A percentile compares a stretch with the other conserved stretches of the same genome.
These are phyloP conservation scores for Coemansia sp. DNA, from an alignment of 192 early-diverging fungal species.

Conservation along the genomic window DNA sequence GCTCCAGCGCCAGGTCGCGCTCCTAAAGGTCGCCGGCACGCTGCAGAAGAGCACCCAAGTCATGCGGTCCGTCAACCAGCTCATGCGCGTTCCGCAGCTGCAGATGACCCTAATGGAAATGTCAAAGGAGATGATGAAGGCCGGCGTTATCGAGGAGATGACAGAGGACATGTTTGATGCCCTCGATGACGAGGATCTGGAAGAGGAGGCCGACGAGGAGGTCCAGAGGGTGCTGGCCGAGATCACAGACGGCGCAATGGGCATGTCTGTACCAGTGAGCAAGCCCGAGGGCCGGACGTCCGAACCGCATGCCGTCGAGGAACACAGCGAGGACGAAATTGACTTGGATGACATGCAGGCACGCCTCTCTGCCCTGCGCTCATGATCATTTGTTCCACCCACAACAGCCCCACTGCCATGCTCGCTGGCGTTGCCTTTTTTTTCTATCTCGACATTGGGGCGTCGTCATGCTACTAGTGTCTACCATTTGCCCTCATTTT, in stretches of 20 bases:
- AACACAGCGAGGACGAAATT: constrained; percentile 66
- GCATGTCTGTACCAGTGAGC: neutral
- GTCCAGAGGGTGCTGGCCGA: constrained; percentile 87
- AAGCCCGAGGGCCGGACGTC: neutral
- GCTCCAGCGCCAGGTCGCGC: constrained; percentile 81
- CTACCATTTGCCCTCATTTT: neutral
- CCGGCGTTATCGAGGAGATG: constrained; percentile 96
- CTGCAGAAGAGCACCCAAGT: constrained; percentile 85
- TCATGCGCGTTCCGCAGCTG: constrained; percentile 85
- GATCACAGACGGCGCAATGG: constrained; percentile 75
- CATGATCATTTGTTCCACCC: constrained; percentile 27
- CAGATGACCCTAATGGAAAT: constrained; percentile 84
- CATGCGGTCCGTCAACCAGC: constrained; percentile 86
- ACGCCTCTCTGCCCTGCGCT: constrained; percentile 76
- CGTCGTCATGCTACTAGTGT: too few species aligned
- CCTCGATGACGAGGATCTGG: constrained; percentile 84
- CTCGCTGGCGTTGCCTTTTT: too few species aligned
- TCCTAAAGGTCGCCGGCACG: constrained; percentile 81
- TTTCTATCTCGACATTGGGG: too few species aligned
- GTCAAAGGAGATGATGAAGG: constrained; percentile 97
- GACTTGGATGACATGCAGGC: constrained; percentile 83
- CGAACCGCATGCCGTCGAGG: constrained; percentile 40
- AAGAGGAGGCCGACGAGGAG: constrained; percentile 92
- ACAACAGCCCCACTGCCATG: too few species aligned
- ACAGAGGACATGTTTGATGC: constrained; percentile 83